Conservation (phyloP, 192 early-diverging fungal genomes). For the Entomortierella lignicola region DNA sequence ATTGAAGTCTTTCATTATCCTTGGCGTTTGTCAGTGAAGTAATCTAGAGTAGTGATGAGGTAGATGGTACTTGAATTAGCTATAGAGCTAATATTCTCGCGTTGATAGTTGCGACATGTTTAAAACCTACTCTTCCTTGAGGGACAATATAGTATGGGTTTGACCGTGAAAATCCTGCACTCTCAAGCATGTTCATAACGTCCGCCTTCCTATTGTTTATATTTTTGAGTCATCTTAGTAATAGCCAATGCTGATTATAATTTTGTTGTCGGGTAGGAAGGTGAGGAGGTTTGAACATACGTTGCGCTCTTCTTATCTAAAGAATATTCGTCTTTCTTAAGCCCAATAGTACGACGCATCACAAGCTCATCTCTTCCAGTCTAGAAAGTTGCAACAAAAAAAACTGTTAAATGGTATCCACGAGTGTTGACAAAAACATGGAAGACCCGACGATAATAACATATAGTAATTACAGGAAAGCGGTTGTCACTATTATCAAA, state of each 20-base stretch:
- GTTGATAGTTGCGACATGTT: neutral
- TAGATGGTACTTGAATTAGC: too few species aligned
- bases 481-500: conserved; percentile 98
- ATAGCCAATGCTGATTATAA: too few species aligned
- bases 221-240: too few species aligned
- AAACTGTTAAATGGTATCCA: neutral
- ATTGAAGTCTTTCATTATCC: conserved; percentile 86
- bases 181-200: conserved; percentile 94
- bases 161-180: conserved; percentile 94
- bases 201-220: conserved; percentile 94
- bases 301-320: conserved; percentile 92
- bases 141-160: conserved; percentile 99
- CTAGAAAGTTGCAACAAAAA: conserved; percentile 32
- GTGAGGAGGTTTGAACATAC: too few species aligned
- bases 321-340: conserved; percentile 99
- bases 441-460: too few species aligned
- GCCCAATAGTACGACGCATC: conserved; percentile 92
- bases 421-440: too few species aligned
- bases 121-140: conserved; percentile 84
- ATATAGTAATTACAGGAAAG: conserved; percentile 84
- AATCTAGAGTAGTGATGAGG: too few species aligned
- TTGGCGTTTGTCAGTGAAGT: conserved; percentile 95
- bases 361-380: conserved; percentile 93
- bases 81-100: neutral
- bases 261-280: too few species aligned